These are phyloP conservation scores for Gaeumannomyces tritici DNA, from an alignment of 2,329 filamentous ascomycete genomes.

Conservation along the genomic window DNA sequence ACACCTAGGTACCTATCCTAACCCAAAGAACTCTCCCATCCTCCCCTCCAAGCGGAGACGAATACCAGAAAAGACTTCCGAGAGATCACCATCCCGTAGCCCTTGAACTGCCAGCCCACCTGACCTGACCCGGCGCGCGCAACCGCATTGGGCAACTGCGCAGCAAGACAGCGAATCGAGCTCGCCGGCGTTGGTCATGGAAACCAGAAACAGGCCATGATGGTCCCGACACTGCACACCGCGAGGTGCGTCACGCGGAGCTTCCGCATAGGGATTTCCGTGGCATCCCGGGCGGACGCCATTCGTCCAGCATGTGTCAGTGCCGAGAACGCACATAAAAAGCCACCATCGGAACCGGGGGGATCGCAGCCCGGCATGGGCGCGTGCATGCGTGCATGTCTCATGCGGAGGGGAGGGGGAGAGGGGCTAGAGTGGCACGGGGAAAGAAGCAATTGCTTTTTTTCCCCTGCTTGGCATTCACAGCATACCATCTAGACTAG, in stretches of 20 bases:
- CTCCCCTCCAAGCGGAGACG: too few species aligned
- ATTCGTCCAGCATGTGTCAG: background rate
- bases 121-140: too few species aligned
- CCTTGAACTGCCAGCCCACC: background rate
- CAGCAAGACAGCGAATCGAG: background rate
- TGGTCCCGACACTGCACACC: background rate
- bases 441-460: too few species aligned
- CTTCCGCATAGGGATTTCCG: background rate
- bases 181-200: background rate
- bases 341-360: background rate
- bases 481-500: background rate
- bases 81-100: too few species aligned
- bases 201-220: background rate
- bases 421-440: too few species aligned
- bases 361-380: background rate
- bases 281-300: background rate
- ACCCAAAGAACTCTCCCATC: too few species aligned
- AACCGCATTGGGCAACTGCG: background rate
- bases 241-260: background rate
- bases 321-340: background rate
- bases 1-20: too few species aligned
- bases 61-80: too few species aligned
- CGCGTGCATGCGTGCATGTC: background rate
- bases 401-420: background rate
- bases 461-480: background rate